These are phyloP conservation scores for Penicillium paxilli DNA, from an alignment of 495 filamentous ascomycete species.

Conservation along the genomic window DNA sequence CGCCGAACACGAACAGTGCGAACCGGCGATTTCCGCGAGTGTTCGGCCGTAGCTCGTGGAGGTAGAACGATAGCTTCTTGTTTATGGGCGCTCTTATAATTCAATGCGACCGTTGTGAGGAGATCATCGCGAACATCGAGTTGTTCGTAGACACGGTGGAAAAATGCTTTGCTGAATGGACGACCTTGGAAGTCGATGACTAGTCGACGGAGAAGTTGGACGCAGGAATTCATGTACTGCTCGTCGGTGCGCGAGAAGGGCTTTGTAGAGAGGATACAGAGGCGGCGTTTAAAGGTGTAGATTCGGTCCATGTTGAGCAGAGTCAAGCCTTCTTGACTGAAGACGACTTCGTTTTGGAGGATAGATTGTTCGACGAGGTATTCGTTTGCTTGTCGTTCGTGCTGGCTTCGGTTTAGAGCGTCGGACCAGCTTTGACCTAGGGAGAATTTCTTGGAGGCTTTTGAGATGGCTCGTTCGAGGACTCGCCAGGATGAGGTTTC, in stretches of 20 bases:
- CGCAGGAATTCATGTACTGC: constrained; percentile 48
- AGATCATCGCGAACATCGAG: constrained; percentile 55
- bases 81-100: constrained; percentile 58
- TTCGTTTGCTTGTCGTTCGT: constrained; percentile 39
- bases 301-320: constrained; percentile 68
- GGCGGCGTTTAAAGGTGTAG: constrained; percentile 69
- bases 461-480: constrained; percentile 42
- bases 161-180: constrained; percentile 55
- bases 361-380: constrained; percentile 66
- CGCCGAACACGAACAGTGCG: constrained; percentile 23
- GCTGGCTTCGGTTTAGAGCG: constrained; percentile 35
- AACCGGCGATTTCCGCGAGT: constrained; percentile 22
- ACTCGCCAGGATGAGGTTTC: constrained; percentile 36
- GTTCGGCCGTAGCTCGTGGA: constrained; percentile 19
- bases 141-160: constrained; percentile 63
- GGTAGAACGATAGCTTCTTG: constrained; percentile 47
- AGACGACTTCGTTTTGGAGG: constrained; percentile 67
- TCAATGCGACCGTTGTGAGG: constrained; percentile 54
- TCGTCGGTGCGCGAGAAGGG: constrained; percentile 27
- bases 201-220: constrained; percentile 60
- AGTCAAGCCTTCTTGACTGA: constrained; percentile 67
- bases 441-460: constrained; percentile 44
- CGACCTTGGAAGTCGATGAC: constrained; percentile 60
- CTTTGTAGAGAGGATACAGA: constrained; percentile 54
- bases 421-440: constrained; percentile 47